phyloP scores from a whole-genome alignment of 768 basidiomycete species.

The Kwoniella dendrophila region DNA sequence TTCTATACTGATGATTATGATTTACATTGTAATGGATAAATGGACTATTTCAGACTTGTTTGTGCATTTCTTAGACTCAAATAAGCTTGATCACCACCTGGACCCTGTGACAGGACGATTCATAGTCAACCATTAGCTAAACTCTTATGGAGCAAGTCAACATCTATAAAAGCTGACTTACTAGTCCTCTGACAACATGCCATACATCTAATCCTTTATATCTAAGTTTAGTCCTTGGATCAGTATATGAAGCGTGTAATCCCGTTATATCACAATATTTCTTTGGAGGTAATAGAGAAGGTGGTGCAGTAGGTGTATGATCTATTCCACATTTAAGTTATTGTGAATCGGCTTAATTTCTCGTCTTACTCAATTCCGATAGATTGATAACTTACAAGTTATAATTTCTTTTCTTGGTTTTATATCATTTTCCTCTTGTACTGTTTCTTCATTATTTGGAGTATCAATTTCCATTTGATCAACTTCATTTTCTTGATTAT shows the following conservation, averaged over 20 bases:
- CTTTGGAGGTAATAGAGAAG: constrained; percentile 56
- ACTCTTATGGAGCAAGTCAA: neutral
- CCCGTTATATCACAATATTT: constrained; percentile 61
- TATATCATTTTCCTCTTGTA: constrained; percentile 16
- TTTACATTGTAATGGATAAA: neutral
- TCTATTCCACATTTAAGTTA: constrained; percentile 27
- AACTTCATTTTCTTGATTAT: constrained; percentile 26
- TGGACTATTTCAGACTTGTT: constrained; percentile 41
- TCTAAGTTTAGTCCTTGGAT: constrained; percentile 56
- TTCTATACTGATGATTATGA: neutral
- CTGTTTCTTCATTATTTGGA: neutral
- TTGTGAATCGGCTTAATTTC: too few species aligned
- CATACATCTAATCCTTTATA: constrained; percentile 58
- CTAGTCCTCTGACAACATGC: constrained; percentile 54
- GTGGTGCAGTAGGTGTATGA: constrained; percentile 55
- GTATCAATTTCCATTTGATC: constrained; percentile 23
- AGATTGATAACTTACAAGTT: constrained; percentile 44
- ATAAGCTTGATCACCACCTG: constrained; percentile 55
- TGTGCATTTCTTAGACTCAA: constrained; percentile 49
- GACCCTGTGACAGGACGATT: constrained; percentile 49
- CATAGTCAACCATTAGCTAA: neutral
- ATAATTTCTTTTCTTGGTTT: constrained; percentile 42
- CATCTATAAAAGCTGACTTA: constrained; percentile 30
- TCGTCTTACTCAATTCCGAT: too few species aligned
- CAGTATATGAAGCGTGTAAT: constrained; percentile 56